Evolutionary conservation across 1,139 yeast genomes (phyloP).

Genomic region (Sugiyamaella paludigena): DNA sequence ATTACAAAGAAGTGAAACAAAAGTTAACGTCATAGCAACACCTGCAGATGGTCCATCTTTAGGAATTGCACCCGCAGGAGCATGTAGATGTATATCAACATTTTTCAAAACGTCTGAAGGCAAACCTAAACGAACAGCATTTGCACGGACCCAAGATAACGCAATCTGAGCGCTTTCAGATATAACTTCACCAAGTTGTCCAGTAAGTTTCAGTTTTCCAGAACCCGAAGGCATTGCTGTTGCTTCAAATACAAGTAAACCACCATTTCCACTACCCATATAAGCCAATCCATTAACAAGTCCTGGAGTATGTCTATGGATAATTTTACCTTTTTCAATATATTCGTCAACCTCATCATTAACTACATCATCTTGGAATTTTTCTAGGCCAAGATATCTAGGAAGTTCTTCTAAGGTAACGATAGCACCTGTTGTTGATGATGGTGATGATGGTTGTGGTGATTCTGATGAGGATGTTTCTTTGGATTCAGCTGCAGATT

Average conservation of each 20-base stretch:
- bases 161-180: conserved; percentile 84
- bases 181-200: conserved; percentile 78
- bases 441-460: neutral
- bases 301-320: conserved; percentile 52
- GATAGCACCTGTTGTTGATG: neutral
- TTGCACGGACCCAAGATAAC: conserved; percentile 65
- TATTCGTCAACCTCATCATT: conserved; percentile 38
- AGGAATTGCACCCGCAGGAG: conserved; percentile 83
- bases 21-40: conserved; percentile 79
- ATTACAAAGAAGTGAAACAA: conserved; percentile 67
- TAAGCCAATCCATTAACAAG: conserved; percentile 90
- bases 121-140: conserved; percentile 43
- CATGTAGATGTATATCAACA: conserved; percentile 75
- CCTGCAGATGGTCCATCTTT: conserved; percentile 97
- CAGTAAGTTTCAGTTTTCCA: conserved; percentile 65
- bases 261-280: conserved; percentile 85
- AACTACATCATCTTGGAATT: conserved; percentile 39
- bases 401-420: conserved; percentile 40
- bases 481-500: conserved; percentile 36
- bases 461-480: conserved; percentile 3
- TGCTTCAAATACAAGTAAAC: conserved; percentile 77
- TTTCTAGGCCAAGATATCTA: conserved; percentile 47
- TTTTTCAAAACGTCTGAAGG: conserved; percentile 43
- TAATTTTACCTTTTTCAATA: conserved; percentile 28
- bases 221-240: conserved; percentile 57